These are phyloP conservation scores for Botrytis squamosa DNA, from an alignment of 2,329 filamentous ascomycete genomes.

Conservation along the genomic window DNA sequence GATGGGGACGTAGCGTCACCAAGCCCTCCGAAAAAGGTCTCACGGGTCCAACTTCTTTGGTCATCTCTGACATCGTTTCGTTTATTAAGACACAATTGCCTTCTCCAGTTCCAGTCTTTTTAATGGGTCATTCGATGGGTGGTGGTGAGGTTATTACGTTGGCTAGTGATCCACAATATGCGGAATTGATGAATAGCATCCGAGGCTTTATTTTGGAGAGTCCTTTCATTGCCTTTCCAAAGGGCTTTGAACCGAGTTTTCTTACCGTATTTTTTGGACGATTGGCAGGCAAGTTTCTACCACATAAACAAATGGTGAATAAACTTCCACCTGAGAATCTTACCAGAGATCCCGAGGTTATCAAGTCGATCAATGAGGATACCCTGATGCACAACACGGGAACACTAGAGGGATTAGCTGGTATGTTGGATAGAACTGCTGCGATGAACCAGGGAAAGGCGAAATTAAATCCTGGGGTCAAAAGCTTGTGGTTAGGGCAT, in stretches of 20 bases:
- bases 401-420: constrained; percentile 77
- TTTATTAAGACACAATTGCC: constrained; percentile 65
- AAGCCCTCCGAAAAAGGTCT: constrained; percentile 63
- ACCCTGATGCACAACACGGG: constrained; percentile 76
- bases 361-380: constrained; percentile 62
- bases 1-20: constrained; percentile 76
- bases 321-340: constrained; percentile 62
- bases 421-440: constrained; percentile 71
- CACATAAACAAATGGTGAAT: constrained; percentile 61
- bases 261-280: constrained; percentile 66
- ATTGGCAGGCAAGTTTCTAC: constrained; percentile 66
- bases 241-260: constrained; percentile 59
- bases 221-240: constrained; percentile 75
- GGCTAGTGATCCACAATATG: constrained; percentile 50
- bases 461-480: constrained; percentile 53
- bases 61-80: constrained; percentile 75
- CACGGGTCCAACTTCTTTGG: constrained; percentile 69
- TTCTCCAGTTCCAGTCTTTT: constrained; percentile 63
- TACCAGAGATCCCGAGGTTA: constrained; percentile 64
- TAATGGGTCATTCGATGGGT: constrained; percentile 91
- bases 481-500: constrained; percentile 69
- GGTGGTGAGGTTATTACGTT: constrained; percentile 72
- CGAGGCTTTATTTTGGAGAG: constrained; percentile 73
- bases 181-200: constrained; percentile 57
- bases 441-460: constrained; percentile 58